These are phyloP conservation scores for Monilinia aucupariae DNA, from an alignment of 2,329 filamentous ascomycete species.

Conservation along the genomic window DNA sequence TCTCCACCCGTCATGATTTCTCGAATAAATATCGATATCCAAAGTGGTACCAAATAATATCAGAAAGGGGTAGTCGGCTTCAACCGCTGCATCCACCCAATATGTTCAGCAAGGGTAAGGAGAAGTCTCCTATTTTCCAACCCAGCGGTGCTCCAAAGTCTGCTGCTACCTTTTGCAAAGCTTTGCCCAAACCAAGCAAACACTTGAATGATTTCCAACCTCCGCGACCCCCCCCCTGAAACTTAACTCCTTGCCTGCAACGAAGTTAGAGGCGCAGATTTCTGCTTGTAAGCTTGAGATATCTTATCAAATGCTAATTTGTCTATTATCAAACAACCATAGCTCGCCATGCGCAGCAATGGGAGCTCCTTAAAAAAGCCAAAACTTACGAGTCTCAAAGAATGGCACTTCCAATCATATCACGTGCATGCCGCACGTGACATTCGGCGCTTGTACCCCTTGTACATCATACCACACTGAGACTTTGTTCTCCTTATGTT, in stretches of 20 bases:
- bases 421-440: no score
- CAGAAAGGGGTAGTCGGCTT: neutral
- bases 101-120: neutral
- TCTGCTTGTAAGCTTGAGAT: neutral
- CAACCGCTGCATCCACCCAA: neutral
- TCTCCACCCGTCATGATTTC: neutral
- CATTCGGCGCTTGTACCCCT: no score
- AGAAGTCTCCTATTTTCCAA: neutral
- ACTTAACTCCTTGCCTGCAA: neutral
- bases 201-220: neutral
- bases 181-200: neutral
- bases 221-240: neutral
- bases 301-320: no score
- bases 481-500: no score
- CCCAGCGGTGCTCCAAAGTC: neutral
- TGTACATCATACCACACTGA: no score
- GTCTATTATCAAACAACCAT: no score
- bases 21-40: neutral
- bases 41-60: neutral
- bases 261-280: neutral
- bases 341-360: no score
- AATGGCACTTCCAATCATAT: no score
- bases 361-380: no score
- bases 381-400: no score
- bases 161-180: neutral